These are phyloP conservation scores for Phoenix roebelenii DNA, from an alignment of 176 grass and related monocot species.

Conservation along the genomic window DNA sequence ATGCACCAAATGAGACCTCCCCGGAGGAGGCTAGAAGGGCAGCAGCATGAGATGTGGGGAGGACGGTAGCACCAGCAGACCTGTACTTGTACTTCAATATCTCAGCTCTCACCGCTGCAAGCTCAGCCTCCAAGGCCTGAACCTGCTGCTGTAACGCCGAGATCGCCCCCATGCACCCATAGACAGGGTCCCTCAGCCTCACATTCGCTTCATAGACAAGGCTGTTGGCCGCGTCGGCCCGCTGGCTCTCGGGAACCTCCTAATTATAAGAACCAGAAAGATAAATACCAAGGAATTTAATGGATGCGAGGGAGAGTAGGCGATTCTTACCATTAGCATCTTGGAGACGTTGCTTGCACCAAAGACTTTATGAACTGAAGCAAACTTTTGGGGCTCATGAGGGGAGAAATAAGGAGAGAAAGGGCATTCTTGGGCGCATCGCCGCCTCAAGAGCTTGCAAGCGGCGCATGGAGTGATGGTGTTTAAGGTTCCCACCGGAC, in stretches of 20 bases:
- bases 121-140: conserved; percentile 69
- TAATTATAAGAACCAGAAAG: background rate
- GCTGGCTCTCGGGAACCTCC: conserved; percentile 89
- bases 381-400: conserved; percentile 88
- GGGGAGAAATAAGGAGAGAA: conserved; percentile 96
- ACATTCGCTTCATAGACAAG: conserved; percentile 92
- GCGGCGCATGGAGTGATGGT: conserved; percentile 74
- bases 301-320: too few species aligned
- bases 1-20: conserved; percentile 2
- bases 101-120: conserved; percentile 49
- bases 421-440: conserved; percentile 91
- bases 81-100: conserved; percentile 61
- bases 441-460: conserved; percentile 76
- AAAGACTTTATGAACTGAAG: conserved; percentile 82
- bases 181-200: conserved; percentile 71
- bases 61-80: conserved; percentile 27
- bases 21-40: conserved; percentile 33
- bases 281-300: too few species aligned
- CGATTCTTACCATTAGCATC: conserved; percentile 50
- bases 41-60: conserved; percentile 35
- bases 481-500: conserved; percentile 33
- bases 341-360: conserved; percentile 98
- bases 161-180: conserved; percentile 91
- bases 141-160: conserved; percentile 74
- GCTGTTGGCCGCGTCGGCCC: conserved; percentile 72